Evolutionary conservation across 768 basidiomycete genomes (phyloP).

Genomic region (Tricholoma bakamatsutake): DNA sequence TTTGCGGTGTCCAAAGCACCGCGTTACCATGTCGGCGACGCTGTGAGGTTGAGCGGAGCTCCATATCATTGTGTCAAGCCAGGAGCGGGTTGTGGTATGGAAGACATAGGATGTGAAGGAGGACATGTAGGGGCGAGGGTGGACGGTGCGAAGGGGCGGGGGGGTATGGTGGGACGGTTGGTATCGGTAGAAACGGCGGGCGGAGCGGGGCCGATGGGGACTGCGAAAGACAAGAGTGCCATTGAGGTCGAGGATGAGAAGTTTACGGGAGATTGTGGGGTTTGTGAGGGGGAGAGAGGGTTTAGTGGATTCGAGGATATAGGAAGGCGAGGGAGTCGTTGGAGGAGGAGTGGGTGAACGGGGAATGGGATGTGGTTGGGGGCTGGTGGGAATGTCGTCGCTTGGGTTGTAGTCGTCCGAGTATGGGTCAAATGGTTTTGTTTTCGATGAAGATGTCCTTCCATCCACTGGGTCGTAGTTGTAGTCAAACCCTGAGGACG

Average conservation of each 20-base stretch:
- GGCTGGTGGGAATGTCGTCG: not conserved
- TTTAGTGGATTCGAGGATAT: conserved; percentile 23
- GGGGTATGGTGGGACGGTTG: conserved; percentile 1
- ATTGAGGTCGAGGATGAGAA: conserved; percentile 72
- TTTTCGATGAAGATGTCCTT: not conserved
- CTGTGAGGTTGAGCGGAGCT: conserved; percentile 80
- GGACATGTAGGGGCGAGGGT: conserved; percentile 62
- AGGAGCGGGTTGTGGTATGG: conserved; percentile 47
- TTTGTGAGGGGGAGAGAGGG: conserved; percentile 22
- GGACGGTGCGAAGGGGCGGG: conserved; percentile 28
- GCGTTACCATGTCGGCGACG: conserved; percentile 68
- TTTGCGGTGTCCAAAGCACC: conserved; percentile 44
- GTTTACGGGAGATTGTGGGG: conserved; percentile 40
- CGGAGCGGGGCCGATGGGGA: conserved; percentile 22
- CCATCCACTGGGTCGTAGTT: conserved; percentile 21
- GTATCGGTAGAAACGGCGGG: not conserved
- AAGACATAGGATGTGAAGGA: conserved; percentile 62
- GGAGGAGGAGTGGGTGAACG: conserved; percentile 22
- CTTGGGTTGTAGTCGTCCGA: not conserved
- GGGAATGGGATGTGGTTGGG: not conserved
- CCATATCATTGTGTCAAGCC: conserved; percentile 88
- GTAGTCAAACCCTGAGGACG: conserved; percentile 18
- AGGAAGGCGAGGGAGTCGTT: conserved; percentile 23
- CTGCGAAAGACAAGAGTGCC: conserved; percentile 67
- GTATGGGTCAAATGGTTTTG: conserved; percentile 18